Conservation (phyloP, 2,329 filamentous ascomycete species). For the Aspergillus thermomutatus region DNA sequence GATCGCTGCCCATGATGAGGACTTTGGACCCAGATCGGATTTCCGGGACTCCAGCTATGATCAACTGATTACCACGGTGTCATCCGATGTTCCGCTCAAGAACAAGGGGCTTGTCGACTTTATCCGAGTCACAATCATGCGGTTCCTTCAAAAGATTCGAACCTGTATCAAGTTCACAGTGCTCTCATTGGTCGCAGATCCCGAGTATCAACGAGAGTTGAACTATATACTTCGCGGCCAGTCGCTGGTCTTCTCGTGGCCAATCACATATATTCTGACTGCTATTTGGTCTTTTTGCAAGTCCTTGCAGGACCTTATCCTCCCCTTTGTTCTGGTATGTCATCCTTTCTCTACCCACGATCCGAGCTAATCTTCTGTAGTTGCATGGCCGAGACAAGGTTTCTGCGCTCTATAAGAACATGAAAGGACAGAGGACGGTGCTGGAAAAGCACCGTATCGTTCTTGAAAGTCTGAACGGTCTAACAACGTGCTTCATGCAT, state of each 20-base stretch:
- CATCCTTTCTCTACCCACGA: constrained; percentile 40
- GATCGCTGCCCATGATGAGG: neutral
- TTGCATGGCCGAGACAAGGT: constrained; percentile 49
- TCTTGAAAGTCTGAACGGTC: constrained; percentile 47
- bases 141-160: constrained; percentile 36
- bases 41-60: neutral
- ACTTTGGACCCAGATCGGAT: neutral
- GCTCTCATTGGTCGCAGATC: constrained; percentile 50
- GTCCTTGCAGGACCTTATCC: constrained; percentile 39
- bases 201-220: constrained; percentile 51
- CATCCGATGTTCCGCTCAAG: neutral
- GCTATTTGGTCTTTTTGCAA: constrained; percentile 49
- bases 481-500: constrained; percentile 50
- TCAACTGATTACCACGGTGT: neutral
- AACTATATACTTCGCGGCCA: constrained; percentile 41
- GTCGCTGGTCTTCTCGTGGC: constrained; percentile 35
- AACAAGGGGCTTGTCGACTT: neutral
- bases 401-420: constrained; percentile 46
- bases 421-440: constrained; percentile 48
- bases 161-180: constrained; percentile 48
- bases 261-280: constrained; percentile 40
- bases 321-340: constrained; percentile 21
- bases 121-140: neutral
- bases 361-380: neutral
- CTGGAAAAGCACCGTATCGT: constrained; percentile 46